Conservation (phyloP, 2,329 filamentous ascomycete genomes). For the Orbilia brochopaga region DNA sequence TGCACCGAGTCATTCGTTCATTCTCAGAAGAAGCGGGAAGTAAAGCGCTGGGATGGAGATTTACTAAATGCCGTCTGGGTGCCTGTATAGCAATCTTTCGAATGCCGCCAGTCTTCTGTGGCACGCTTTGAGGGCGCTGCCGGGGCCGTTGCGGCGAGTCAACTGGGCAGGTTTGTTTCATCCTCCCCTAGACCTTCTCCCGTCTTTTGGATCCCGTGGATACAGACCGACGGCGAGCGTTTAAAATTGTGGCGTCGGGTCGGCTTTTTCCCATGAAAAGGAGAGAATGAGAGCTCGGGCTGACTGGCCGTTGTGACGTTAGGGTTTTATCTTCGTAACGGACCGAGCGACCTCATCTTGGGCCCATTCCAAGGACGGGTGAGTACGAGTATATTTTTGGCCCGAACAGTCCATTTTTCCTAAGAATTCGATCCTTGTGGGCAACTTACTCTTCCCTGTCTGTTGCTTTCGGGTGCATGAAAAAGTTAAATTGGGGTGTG, state of each 20-base stretch:
- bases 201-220: slow-evolving; percentile 9
- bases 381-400: no score
- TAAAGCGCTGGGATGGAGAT: no score
- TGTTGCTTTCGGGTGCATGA: neutral
- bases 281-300: slow-evolving; percentile 3
- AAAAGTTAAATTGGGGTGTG: neutral
- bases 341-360: slow-evolving; percentile 68
- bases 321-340: slow-evolving; percentile 77
- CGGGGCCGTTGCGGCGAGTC: slow-evolving; percentile 68
- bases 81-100: slow-evolving; percentile 69
- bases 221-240: no score
- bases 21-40: no score
- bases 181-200: slow-evolving; percentile 5
- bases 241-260: neutral
- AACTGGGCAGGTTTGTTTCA: slow-evolving; percentile 73
- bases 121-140: slow-evolving; percentile 78
- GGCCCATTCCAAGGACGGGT: slow-evolving; percentile 81
- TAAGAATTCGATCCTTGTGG: neutral
- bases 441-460: slow-evolving; percentile 1
- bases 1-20: no score
- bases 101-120: slow-evolving; percentile 78
- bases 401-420: neutral
- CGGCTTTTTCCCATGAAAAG: neutral
- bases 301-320: slow-evolving; percentile 15
- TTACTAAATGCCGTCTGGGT: no score